Conservation (phyloP, 2,329 filamentous ascomycete species). For the Fusarium nelsonii region DNA sequence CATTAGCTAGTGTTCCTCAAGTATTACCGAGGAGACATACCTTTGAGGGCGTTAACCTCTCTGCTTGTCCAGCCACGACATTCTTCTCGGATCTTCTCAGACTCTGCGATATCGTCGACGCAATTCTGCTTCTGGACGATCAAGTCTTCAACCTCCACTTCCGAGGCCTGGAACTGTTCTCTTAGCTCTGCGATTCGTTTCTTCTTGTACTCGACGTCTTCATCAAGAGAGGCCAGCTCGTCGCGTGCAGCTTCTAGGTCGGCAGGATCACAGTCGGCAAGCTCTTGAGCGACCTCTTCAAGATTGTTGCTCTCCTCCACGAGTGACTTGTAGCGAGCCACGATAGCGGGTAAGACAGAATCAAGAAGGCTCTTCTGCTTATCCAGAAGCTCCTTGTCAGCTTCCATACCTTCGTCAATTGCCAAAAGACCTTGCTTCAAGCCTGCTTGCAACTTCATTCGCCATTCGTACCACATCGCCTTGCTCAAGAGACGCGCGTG, state of each 20-base stretch:
- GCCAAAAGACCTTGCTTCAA: slow-evolving; percentile 83
- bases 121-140: slow-evolving; percentile 76
- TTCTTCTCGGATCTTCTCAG: slow-evolving; percentile 86
- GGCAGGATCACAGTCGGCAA: slow-evolving; percentile 83
- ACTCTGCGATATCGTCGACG: slow-evolving; percentile 80
- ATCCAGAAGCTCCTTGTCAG: slow-evolving; percentile 75
- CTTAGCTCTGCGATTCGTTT: slow-evolving; percentile 75
- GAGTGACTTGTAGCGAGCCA: slow-evolving; percentile 71
- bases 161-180: slow-evolving; percentile 74
- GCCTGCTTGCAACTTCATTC: slow-evolving; percentile 85
- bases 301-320: slow-evolving; percentile 74
- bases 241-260: slow-evolving; percentile 81
- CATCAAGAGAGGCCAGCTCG: slow-evolving; percentile 72
- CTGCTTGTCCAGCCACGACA: slow-evolving; percentile 88
- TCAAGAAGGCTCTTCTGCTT: slow-evolving; percentile 78
- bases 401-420: slow-evolving; percentile 80
- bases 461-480: slow-evolving; percentile 98
- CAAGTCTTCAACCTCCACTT: slow-evolving; percentile 71
- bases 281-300: slow-evolving; percentile 77
- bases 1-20: slow-evolving; percentile 52
- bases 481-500: slow-evolving; percentile 91
- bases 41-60: slow-evolving; percentile 84
- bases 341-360: slow-evolving; percentile 73
- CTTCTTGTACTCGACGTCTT: slow-evolving; percentile 77
- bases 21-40: slow-evolving; percentile 56